Evolutionary conservation across 352 stramenopile genomes (phyloP).

Genomic region (Pythium pyrilobum): DNA sequence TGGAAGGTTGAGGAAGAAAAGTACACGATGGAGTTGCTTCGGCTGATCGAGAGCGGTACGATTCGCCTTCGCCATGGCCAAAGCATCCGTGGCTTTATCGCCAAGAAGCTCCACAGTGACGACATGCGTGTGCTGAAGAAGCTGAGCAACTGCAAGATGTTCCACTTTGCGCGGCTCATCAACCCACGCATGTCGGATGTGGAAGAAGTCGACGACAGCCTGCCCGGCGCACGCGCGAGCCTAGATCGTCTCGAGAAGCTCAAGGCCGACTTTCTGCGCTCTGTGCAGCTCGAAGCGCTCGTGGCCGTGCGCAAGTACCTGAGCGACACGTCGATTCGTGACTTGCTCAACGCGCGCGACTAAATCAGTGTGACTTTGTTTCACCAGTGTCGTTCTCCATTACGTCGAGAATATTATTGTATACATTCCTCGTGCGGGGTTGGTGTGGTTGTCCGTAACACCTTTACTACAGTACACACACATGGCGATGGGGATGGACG

Average conservation of each 20-base stretch:
- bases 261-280: conserved; percentile 66
- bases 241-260: conserved; percentile 45
- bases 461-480: too few relatives aligned
- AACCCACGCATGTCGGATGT: conserved; percentile 54
- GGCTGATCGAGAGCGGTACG: conserved; percentile 53
- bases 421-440: too few relatives aligned
- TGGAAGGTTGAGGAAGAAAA: conserved; percentile 74
- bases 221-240: conserved; percentile 23
- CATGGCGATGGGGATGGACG: too few relatives aligned
- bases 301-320: conserved; percentile 72
- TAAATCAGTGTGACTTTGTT: too few relatives aligned
- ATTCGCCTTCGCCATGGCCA: conserved; percentile 59
- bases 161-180: conserved; percentile 61
- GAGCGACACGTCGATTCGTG: conserved; percentile 58
- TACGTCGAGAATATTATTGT: too few relatives aligned
- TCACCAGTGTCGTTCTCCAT: too few relatives aligned
- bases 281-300: conserved; percentile 68
- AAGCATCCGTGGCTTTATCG: conserved; percentile 66
- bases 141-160: conserved; percentile 78
- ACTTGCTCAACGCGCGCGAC: conserved; percentile 45
- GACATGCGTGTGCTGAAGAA: conserved; percentile 85
- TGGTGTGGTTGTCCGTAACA: too few relatives aligned
- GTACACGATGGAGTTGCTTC: conserved; percentile 65
- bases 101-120: conserved; percentile 73
- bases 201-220: conserved; percentile 39